Base-by-base conservation (phyloP, 1,139 yeast genomes). In the Hansenula lynferdii region DNA sequence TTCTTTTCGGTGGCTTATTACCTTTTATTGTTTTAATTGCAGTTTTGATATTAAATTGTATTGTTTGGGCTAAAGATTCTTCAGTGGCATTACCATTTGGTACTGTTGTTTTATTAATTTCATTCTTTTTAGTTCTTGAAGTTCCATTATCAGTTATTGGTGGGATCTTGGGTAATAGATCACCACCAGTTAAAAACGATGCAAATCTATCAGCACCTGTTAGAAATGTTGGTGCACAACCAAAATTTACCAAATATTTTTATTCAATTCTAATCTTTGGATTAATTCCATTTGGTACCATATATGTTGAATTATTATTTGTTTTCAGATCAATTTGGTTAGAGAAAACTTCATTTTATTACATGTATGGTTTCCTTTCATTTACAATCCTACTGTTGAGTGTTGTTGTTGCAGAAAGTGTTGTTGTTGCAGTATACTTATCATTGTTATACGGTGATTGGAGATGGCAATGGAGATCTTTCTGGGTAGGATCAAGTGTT, bases 391-490 rank as follows among this genome's bases (percentile, higher is more conserved):
- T 78, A 8, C 67, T 85, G 39, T 65, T 85, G 28, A 61, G 77
- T 30, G 64, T 84, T 28, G 77, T 85, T 11, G 78, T 85, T 27
- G 67, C 77, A 34, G 95, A 86, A 57, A 75, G 85, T 40, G 75
- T 92, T n/a, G 70, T 87, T 27, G 75, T 86, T 31, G 79, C 85
- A 10, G 71, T 83, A 12, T 86, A 82, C 53, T 56, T 82, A 28
- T 73, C 80, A 33, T 68, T 87, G 52, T 70, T 75, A 33, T 69
- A 76, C 46, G 79, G 77, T 39, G 78, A 82, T 53, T 79, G 80
- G 39, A 62, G 69, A 44, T 87, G 96, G 96, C 86, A 85, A 57
- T 87, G 96, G 96, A 70, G 82, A 48, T 70, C 89, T 15, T 86
- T 85, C 58, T 60, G 77, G 44, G 77, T 80, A 28, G 89, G 95